A percentile compares a stretch with the other conserved stretches of the same genome.
These are phyloP conservation scores for Marasmius sp. DNA, from an alignment of 1,284 basidiomycete species.

Conservation along the genomic window DNA sequence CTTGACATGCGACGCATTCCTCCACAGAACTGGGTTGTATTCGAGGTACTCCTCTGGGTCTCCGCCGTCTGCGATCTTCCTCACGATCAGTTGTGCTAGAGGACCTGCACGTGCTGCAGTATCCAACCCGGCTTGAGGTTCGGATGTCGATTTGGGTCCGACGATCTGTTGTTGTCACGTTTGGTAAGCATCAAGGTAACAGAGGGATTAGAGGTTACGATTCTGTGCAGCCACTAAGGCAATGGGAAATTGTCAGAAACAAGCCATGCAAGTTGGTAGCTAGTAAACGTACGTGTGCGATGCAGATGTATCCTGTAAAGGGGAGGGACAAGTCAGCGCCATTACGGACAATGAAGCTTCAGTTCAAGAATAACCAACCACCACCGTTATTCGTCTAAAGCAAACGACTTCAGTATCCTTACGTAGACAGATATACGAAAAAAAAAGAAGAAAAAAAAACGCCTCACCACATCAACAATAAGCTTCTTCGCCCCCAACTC, in stretches of 20 bases:
- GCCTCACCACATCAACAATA: conserved; percentile 56
- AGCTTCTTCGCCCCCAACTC: conserved; percentile 48
- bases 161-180: conserved; percentile 38
- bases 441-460: neutral
- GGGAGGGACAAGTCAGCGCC: neutral
- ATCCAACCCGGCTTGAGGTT: conserved; percentile 58
- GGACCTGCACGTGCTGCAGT: conserved; percentile 50
- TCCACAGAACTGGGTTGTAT: conserved; percentile 54
- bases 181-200: neutral
- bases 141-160: conserved; percentile 50
- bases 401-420: conserved; percentile 2
- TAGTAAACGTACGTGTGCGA: conserved; percentile 48
- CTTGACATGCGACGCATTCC: conserved; percentile 45
- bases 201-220: conserved; percentile 37
- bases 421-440: conserved; percentile 1
- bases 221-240: conserved; percentile 59
- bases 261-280: neutral
- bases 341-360: neutral
- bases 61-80: conserved; percentile 40
- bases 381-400: conserved; percentile 59
- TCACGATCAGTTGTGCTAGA: conserved; percentile 50
- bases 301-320: conserved; percentile 51
- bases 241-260: neutral
- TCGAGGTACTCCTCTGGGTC: conserved; percentile 47
- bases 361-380: conserved; percentile 28